Evolutionary conservation across 352 stramenopile genomes (phyloP).

Genomic region (Phytopythium boreale): DNA sequence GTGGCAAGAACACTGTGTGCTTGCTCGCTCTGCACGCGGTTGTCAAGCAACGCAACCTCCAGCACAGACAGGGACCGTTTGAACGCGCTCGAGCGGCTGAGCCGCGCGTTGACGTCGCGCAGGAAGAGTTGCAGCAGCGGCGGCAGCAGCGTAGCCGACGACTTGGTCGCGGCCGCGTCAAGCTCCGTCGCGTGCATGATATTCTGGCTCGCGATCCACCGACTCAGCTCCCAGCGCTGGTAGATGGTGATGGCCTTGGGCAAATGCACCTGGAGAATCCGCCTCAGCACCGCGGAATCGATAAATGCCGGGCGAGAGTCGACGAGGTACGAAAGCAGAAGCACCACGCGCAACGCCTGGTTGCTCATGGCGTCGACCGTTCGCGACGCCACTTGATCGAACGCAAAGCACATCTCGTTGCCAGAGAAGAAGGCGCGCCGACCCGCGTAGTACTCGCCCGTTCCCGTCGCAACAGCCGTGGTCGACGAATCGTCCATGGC

Average conservation of each 20-base stretch:
- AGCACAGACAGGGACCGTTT: constrained; percentile 53
- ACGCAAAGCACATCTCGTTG: constrained; percentile 54
- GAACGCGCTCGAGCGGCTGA: constrained; percentile 44
- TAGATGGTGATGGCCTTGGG: constrained; percentile 65
- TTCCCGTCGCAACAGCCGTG: constrained; percentile 11
- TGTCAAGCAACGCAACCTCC: constrained; percentile 30
- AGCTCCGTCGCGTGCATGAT: constrained; percentile 44
- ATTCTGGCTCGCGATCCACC: constrained; percentile 57
- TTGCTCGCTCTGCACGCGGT: constrained; percentile 50
- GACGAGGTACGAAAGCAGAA: constrained; percentile 61
- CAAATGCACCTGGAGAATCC: constrained; percentile 42
- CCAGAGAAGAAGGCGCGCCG: constrained; percentile 37
- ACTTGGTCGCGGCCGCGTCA: constrained; percentile 32
- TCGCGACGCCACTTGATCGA: constrained; percentile 50
- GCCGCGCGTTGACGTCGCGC: constrained; percentile 44
- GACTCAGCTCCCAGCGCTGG: constrained; percentile 67
- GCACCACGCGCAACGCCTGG: constrained; percentile 56
- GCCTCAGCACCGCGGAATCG: constrained; percentile 30
- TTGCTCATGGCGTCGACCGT: constrained; percentile 67
- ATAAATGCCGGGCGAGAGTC: constrained; percentile 60
- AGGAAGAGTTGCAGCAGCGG: constrained; percentile 67
- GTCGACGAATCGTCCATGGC: constrained; percentile 26
- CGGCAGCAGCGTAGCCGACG: constrained; percentile 49
- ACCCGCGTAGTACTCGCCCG: constrained; percentile 28
- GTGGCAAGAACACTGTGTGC: constrained; percentile 48